phyloP scores from a whole-genome alignment of 2,329 filamentous ascomycete genomes.

The Nectriaceae sp. region DNA sequence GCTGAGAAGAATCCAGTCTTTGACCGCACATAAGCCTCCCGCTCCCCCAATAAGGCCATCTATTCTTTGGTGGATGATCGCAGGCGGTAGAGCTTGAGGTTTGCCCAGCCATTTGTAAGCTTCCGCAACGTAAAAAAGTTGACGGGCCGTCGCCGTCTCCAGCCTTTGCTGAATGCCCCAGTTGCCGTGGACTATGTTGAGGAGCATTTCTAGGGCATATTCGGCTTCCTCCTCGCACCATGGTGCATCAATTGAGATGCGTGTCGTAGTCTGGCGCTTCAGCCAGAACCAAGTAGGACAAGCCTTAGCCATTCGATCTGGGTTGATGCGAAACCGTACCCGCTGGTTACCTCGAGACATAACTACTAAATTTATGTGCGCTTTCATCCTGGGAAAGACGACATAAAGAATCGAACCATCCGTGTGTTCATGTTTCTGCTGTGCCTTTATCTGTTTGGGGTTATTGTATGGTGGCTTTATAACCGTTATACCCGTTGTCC shows the following conservation, averaged over 20 bases:
- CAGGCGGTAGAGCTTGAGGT: conserved; percentile 8
- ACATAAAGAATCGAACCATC: too few relatives aligned
- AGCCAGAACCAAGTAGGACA: not conserved
- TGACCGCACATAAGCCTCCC: conserved; percentile 5
- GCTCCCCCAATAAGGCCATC: not conserved
- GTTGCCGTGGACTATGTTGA: conserved; percentile 10
- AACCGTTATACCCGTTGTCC: too few relatives aligned
- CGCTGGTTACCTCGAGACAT: too few relatives aligned
- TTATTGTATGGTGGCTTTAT: too few relatives aligned
- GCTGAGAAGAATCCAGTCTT: conserved; percentile 18
- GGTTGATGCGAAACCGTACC: not conserved
- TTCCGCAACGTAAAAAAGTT: conserved; percentile 17
- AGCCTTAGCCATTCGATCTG: not conserved
- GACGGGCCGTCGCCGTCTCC: conserved; percentile 1
- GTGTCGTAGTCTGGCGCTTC: not conserved
- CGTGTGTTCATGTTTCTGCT: too few relatives aligned
- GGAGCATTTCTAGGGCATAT: conserved; percentile 8
- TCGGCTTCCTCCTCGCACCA: not conserved
- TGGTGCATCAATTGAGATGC: not conserved
- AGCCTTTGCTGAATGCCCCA: not conserved
- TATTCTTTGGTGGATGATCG: conserved; percentile 1
- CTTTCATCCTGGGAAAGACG: too few relatives aligned
- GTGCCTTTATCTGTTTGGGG: too few relatives aligned
- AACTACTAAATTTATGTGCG: too few relatives aligned
- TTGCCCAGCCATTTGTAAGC: conserved; percentile 11